Percentiles rank a stretch among this genome's conserved stretches.
Conservation (phyloP, 345 rosid genomes). For the Murraya paniculata region DNA sequence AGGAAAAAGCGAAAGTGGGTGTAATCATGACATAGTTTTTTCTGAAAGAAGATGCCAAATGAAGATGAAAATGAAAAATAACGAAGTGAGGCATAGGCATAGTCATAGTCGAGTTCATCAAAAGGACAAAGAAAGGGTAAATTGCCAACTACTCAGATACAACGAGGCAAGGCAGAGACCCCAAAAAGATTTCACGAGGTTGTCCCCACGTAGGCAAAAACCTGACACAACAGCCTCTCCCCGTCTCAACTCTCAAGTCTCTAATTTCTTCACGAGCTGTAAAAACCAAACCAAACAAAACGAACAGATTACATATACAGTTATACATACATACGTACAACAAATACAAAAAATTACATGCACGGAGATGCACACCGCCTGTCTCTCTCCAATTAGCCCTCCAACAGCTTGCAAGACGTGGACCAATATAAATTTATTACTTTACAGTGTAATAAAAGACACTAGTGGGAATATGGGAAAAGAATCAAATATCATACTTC, state of each 20-base stretch:
- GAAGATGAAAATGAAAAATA: not conserved
- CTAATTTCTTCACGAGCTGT: conserved; percentile 35
- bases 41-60: not conserved
- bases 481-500: not conserved
- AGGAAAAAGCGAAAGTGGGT: not conserved
- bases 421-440: conserved; percentile 5
- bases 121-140: conserved; percentile 17
- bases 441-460: not conserved
- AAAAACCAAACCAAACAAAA: not conserved
- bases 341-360: not conserved
- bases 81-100: not conserved
- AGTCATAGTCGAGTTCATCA: conserved; percentile 7
- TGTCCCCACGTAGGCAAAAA: conserved; percentile 15
- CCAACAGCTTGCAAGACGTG: conserved; percentile 30
- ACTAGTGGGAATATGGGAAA: conserved; percentile 3
- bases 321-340: not conserved
- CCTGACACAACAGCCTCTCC: conserved; percentile 20
- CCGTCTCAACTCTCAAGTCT: not conserved
- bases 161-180: conserved; percentile 16
- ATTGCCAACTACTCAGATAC: conserved; percentile 31
- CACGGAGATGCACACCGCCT: not conserved
- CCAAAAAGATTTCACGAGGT: conserved; percentile 26
- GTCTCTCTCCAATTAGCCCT: not conserved
- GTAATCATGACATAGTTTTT: not conserved
- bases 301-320: not conserved